These are phyloP conservation scores for Tetragonia tetragonoides DNA, from an alignment of 148 eudicot species.

Conservation along the genomic window DNA sequence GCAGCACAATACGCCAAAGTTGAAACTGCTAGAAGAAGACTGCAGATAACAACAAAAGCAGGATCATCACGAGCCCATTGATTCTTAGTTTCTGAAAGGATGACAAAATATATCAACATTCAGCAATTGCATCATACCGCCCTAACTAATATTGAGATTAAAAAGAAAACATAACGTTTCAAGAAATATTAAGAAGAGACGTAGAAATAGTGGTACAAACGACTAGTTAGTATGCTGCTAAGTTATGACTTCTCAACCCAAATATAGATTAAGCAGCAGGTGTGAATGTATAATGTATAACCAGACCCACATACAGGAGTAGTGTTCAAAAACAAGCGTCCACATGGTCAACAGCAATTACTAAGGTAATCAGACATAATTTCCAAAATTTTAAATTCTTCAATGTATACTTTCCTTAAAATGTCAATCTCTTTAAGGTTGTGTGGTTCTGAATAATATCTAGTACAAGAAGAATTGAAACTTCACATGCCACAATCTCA, in stretches of 20 bases:
- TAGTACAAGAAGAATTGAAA: slow-evolving; percentile 7
- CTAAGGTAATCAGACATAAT: slow-evolving; percentile 2
- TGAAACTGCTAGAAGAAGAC: slow-evolving; percentile 79
- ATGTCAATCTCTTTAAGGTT: neutral
- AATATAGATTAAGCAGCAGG: neutral
- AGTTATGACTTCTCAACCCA: neutral
- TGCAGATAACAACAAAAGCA: slow-evolving; percentile 92
- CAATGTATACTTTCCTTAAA: neutral
- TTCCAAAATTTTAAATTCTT: neutral
- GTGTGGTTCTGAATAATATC: neutral
- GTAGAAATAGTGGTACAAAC: neutral
- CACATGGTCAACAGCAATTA: neutral
- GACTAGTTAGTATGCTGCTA: neutral
- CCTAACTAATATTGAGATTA: neutral
- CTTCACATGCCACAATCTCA: neutral
- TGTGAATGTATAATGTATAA: neutral
- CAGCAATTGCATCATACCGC: slow-evolving; percentile 8
- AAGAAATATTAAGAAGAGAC: neutral
- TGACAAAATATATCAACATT: slow-evolving; percentile 17
- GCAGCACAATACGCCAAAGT: slow-evolving; percentile 90
- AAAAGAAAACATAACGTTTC: neutral
- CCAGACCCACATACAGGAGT: neutral
- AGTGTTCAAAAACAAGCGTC: neutral
- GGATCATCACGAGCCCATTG: slow-evolving; percentile 99
- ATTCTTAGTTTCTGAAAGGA: slow-evolving; percentile 90